These are phyloP conservation scores for Colletotrichum chlorophyti DNA, from an alignment of 2,329 filamentous ascomycete genomes.

Conservation along the genomic window DNA sequence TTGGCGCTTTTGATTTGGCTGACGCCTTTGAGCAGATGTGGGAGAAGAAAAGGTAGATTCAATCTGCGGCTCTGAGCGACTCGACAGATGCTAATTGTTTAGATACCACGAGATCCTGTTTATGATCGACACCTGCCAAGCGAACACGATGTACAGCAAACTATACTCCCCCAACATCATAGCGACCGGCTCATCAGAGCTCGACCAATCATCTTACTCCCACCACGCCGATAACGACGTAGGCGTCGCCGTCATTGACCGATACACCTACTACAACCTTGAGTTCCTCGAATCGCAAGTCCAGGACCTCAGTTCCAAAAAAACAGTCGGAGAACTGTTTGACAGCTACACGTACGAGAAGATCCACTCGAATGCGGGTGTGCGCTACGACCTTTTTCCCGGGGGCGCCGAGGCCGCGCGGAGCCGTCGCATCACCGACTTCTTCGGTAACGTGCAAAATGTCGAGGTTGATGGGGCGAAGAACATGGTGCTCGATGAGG, in stretches of 20 bases:
- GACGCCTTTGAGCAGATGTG: slow-evolving; percentile 99
- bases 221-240: slow-evolving; percentile 99
- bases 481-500: slow-evolving; percentile 69
- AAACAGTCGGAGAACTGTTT: slow-evolving; percentile 91
- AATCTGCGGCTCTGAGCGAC: not conserved
- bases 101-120: slow-evolving; percentile 97
- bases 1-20: slow-evolving; percentile 92
- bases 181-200: slow-evolving; percentile 93
- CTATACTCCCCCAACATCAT: slow-evolving; percentile 99
- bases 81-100: not conserved
- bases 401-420: slow-evolving; percentile 81
- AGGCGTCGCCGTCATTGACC: slow-evolving; percentile 96
- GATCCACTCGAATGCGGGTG: slow-evolving; percentile 91
- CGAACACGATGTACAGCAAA: slow-evolving; percentile 98
- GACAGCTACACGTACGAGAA: slow-evolving; percentile 95
- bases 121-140: slow-evolving; percentile 99
- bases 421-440: slow-evolving; percentile 87
- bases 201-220: slow-evolving; percentile 95
- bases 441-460: slow-evolving; percentile 98
- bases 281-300: slow-evolving; percentile 95
- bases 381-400: slow-evolving; percentile 93
- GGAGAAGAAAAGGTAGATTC: slow-evolving; percentile 94
- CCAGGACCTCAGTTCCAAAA: slow-evolving; percentile 82
- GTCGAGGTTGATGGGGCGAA: slow-evolving; percentile 81
- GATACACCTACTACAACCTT: slow-evolving; percentile 98